Conservation (phyloP, 108 stramenopile genomes). For the Skeletonema grethae region DNA sequence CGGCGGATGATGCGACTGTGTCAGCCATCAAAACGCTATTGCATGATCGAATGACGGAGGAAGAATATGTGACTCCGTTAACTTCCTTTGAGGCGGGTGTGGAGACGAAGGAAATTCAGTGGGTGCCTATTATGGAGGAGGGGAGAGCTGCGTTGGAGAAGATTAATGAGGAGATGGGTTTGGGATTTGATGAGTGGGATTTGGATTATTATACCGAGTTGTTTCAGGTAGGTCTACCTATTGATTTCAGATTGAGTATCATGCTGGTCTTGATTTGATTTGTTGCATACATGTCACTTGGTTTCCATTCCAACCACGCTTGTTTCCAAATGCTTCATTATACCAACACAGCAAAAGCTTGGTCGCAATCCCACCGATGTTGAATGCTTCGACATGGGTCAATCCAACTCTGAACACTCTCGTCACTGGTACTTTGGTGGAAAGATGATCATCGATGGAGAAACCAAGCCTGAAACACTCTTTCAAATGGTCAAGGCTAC, state of each 20-base stretch:
- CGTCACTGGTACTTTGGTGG: slow-evolving; percentile 99
- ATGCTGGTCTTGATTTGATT: not conserved
- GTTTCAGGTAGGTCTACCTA: slow-evolving; percentile 86
- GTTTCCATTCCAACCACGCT: slow-evolving; percentile 4
- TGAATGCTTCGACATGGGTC: slow-evolving; percentile 99
- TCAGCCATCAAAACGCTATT: slow-evolving; percentile 62
- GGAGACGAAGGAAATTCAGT: slow-evolving; percentile 61
- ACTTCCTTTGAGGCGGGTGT: slow-evolving; percentile 83
- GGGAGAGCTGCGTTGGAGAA: slow-evolving; percentile 90
- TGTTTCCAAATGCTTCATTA: slow-evolving; percentile 2
- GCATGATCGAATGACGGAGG: slow-evolving; percentile 99
- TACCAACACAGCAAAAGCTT: slow-evolving; percentile 76
- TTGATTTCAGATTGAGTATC: slow-evolving; percentile 6
- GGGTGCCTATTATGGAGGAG: slow-evolving; percentile 91
- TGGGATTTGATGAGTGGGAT: slow-evolving; percentile 99
- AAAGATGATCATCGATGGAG: slow-evolving; percentile 97
- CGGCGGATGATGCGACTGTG: slow-evolving; percentile 35
- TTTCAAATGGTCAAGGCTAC: slow-evolving; percentile 99
- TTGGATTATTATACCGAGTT: slow-evolving; percentile 96
- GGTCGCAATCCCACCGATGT: slow-evolving; percentile 97
- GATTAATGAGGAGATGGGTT: slow-evolving; percentile 88
- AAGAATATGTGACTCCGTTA: slow-evolving; percentile 81
- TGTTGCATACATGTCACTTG: not conserved
- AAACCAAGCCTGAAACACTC: slow-evolving; percentile 90
- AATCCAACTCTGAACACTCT: slow-evolving; percentile 98